phyloP scores from a whole-genome alignment of 2,329 filamentous ascomycete species.

The Venturia oleaginea region DNA sequence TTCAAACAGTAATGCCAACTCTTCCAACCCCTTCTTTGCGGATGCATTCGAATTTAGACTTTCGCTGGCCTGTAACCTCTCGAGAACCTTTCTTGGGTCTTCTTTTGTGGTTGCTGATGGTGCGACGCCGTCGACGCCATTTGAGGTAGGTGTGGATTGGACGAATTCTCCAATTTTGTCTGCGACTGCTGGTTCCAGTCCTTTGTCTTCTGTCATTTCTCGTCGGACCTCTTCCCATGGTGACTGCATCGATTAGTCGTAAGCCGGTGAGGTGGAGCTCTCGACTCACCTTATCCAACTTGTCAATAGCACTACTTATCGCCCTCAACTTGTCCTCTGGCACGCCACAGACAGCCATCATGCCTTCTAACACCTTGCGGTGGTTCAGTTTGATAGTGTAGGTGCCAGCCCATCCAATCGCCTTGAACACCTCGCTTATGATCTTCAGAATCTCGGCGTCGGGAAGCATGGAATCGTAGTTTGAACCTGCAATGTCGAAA shows the following conservation, averaged over 20 bases:
- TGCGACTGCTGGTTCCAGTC: slow-evolving; percentile 63
- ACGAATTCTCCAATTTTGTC: slow-evolving; percentile 84
- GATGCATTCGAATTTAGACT: slow-evolving; percentile 60
- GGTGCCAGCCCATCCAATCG: slow-evolving; percentile 58
- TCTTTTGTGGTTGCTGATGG: slow-evolving; percentile 1
- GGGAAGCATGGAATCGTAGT: slow-evolving; percentile 82
- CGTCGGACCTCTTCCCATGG: slow-evolving; percentile 83
- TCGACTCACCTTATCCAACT: slow-evolving; percentile 69
- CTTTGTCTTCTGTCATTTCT: slow-evolving; percentile 92
- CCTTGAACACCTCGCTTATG: slow-evolving; percentile 75
- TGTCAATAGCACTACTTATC: slow-evolving; percentile 90
- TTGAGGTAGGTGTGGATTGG: slow-evolving; percentile 30
- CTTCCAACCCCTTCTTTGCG: slow-evolving; percentile 69
- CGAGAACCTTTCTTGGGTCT: slow-evolving; percentile 42
- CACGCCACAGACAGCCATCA: slow-evolving; percentile 87
- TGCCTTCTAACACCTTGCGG: slow-evolving; percentile 83
- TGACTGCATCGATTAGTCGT: slow-evolving; percentile 21
- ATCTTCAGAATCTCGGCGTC: slow-evolving; percentile 85
- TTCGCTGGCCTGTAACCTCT: slow-evolving; percentile 58
- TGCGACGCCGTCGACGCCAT: slow-evolving; percentile 53
- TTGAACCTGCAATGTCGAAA: slow-evolving; percentile 77
- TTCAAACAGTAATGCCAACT: slow-evolving; percentile 70
- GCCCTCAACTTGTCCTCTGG: slow-evolving; percentile 77
- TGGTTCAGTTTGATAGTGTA: slow-evolving; percentile 94
- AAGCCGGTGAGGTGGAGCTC: background rate